Percentiles rank a stretch among this genome's conserved stretches.
phyloP scores from a whole-genome alignment of 352 stramenopile genomes.

The Phytophthora pseudosyringae region DNA sequence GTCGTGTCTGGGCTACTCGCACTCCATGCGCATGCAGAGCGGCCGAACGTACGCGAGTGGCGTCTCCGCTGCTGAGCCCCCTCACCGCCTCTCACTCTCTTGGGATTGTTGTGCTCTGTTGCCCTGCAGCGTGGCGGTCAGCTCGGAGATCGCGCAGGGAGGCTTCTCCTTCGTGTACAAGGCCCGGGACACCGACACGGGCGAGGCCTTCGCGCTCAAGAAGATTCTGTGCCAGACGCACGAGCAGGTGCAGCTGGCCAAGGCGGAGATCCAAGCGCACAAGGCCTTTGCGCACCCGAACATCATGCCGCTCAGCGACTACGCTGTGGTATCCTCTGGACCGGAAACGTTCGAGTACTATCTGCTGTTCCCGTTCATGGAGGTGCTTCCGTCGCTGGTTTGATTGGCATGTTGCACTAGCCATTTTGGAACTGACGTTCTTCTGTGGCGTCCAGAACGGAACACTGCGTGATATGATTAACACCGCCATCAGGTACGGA shows the following conservation, averaged over 20 bases:
- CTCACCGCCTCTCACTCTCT: not conserved
- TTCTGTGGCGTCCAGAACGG: conserved; percentile 56
- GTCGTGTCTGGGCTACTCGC: conserved; percentile 76
- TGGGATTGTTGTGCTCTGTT: conserved; percentile 8
- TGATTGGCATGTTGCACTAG: not conserved
- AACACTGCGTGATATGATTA: conserved; percentile 86
- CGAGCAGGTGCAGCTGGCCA: conserved; percentile 81
- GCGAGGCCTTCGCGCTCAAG: conserved; percentile 88
- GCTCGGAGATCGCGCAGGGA: conserved; percentile 82
- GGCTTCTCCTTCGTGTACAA: conserved; percentile 90
- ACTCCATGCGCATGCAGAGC: conserved; percentile 73
- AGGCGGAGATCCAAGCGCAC: conserved; percentile 85
- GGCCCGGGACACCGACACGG: conserved; percentile 70
- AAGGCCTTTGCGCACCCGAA: conserved; percentile 78
- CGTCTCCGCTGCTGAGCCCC: not conserved
- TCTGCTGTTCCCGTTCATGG: conserved; percentile 87
- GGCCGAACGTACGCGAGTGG: conserved; percentile 63
- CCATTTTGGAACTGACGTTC: conserved; percentile 9
- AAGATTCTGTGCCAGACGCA: conserved; percentile 89
- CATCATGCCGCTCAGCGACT: conserved; percentile 87
- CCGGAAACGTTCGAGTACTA: conserved; percentile 72
- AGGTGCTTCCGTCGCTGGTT: conserved; percentile 42
- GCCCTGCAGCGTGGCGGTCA: conserved; percentile 53
- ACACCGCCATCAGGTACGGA: conserved; percentile 62
- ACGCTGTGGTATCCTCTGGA: conserved; percentile 64